Evolutionary conservation across 1,284 basidiomycete genomes (phyloP).

Genomic region (Austroboletus olivaceoglutinosus): DNA sequence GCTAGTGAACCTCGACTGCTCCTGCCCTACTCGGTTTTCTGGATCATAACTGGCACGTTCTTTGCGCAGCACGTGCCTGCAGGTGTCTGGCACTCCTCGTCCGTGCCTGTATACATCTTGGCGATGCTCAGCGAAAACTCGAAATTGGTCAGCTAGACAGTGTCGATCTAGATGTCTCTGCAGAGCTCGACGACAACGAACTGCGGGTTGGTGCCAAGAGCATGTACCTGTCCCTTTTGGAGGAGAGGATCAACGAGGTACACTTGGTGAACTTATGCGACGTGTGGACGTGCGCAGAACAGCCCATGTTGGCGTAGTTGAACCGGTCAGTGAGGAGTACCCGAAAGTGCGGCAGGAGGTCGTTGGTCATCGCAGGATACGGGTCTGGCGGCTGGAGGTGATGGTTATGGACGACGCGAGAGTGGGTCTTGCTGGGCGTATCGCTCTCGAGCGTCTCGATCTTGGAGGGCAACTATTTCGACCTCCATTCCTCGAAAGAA

Average conservation of each 20-base stretch:
- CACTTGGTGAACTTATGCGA: slow-evolving; percentile 85
- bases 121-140: slow-evolving; percentile 94
- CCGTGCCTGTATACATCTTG: slow-evolving; percentile 63
- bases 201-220: slow-evolving; percentile 67
- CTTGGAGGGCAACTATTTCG: slow-evolving; percentile 54
- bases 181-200: slow-evolving; percentile 96
- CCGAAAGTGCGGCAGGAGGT: slow-evolving; percentile 57
- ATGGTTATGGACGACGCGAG: neutral
- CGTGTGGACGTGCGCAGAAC: slow-evolving; percentile 88
- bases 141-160: slow-evolving; percentile 93
- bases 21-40: no score
- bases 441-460: slow-evolving; percentile 32
- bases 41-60: no score
- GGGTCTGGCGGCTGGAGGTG: slow-evolving; percentile 4
- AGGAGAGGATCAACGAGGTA: slow-evolving; percentile 79
- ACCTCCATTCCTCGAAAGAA: slow-evolving; percentile 91
- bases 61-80: slow-evolving; percentile 82
- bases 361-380: slow-evolving; percentile 13
- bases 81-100: slow-evolving; percentile 67
- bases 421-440: slow-evolving; percentile 11
- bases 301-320: slow-evolving; percentile 94
- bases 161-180: slow-evolving; percentile 95
- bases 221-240: slow-evolving; percentile 96
- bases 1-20: no score
- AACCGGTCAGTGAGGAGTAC: slow-evolving; percentile 77